Evolutionary conservation across 495 filamentous ascomycete genomes (phyloP).

Genomic region (Aspergillus indologenus): DNA sequence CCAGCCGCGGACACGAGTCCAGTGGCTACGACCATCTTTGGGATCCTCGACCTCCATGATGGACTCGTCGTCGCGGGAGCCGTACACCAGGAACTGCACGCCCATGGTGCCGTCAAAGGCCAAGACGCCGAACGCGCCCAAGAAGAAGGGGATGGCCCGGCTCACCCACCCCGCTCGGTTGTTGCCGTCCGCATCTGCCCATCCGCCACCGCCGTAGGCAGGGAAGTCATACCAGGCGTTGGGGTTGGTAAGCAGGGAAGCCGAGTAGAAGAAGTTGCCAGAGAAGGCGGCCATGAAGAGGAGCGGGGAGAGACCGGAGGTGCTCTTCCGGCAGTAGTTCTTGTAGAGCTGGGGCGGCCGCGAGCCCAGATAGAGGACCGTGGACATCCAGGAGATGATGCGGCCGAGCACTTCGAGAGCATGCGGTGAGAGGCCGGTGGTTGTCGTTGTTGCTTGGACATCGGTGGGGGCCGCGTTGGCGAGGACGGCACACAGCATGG

Average conservation of each 20-base stretch:
- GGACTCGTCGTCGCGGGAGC: constrained; percentile 38
- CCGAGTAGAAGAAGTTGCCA: constrained; percentile 71
- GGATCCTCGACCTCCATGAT: constrained; percentile 30
- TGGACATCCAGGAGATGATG: constrained; percentile 64
- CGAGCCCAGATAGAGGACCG: constrained; percentile 64
- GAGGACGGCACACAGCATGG: constrained; percentile 45
- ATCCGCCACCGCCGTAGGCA: constrained; percentile 64
- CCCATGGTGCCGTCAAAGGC: constrained; percentile 63
- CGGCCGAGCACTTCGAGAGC: constrained; percentile 50
- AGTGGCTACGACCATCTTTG: constrained; percentile 42
- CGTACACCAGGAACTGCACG: constrained; percentile 62
- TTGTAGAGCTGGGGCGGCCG: constrained; percentile 70
- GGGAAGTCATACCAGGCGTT: constrained; percentile 60
- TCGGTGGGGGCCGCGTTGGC: constrained; percentile 44
- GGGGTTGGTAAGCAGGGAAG: constrained; percentile 64
- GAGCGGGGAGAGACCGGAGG: constrained; percentile 63
- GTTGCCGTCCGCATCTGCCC: constrained; percentile 60
- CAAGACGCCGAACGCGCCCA: constrained; percentile 69
- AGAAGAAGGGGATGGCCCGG: constrained; percentile 63
- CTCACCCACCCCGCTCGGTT: constrained; percentile 55
- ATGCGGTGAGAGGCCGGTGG: constrained; percentile 22
- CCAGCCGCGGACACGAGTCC: constrained; percentile 59
- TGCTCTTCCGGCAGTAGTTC: constrained; percentile 64
- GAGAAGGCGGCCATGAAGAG: constrained; percentile 71
- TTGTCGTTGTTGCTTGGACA: not conserved